Base-by-base conservation (phyloP, 2,329 filamentous ascomycete genomes). In the Dichotomopilus funicola region DNA sequence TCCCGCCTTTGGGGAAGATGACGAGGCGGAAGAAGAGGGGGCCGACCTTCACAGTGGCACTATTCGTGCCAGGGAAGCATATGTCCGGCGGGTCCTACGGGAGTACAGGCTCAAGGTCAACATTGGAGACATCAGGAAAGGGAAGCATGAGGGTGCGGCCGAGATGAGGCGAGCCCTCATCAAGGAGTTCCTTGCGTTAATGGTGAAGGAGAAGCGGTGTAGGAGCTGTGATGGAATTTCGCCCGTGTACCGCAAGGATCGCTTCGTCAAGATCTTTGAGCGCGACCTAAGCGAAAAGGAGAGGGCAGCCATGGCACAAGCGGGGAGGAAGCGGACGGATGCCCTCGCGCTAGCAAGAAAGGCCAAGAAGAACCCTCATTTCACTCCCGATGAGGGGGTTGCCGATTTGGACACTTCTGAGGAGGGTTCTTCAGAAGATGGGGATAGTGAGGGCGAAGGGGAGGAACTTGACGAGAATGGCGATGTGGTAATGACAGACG, bases 261-360 rank as follows among this genome's bases (percentile, higher is more conserved):
- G 87, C 44, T 94, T 85, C 65, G 87, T 91, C 67, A 99, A 97
- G 71, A 91, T 99, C 53, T 99, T 97, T 71, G 86, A 92, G 68
- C 94, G 88, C 67, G 77, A 87, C 1, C 74, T 96, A 55, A 81
- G 79, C 47, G 72, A 79, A 47, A 95, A 95, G 70, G 85, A 94
- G 38, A 83, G 85, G 68, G 80, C 83, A 43, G 84, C 86, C 59
- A 95, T 95, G 87, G 79, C 84, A 3, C 83, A 88, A 58, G 76
- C 75, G 47, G 78, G 76, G 50, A 81, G 91, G 67, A 86, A 84
- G 63, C 76, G 82, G 38, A 78, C 80, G 51, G 89, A 94, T 67
- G 86, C 88, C 3, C 76, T 95, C 64, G 71, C 88, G 10, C 75
- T 86, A 57, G 72, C 63, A 44, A 62, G 55, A 31, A 71, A 68